A percentile compares a stretch with the other conserved stretches of the same genome.
phyloP scores from a whole-genome alignment of 305 asterid genomes.

The Fraxinus platypoda region DNA sequence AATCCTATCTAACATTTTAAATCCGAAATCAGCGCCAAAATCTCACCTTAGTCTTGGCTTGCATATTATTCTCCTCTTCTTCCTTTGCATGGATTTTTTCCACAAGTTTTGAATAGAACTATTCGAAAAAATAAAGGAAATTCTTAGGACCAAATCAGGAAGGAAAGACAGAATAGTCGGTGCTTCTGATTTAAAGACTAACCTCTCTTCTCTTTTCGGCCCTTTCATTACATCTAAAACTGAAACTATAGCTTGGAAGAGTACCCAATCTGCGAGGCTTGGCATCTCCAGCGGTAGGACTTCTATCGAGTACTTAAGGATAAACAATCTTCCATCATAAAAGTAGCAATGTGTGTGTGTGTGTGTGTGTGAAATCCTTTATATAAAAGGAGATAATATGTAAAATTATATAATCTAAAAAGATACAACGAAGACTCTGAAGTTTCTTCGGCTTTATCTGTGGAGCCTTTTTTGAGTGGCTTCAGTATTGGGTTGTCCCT shows the following conservation, averaged over 20 bases:
- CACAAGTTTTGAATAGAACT: conserved; percentile 91
- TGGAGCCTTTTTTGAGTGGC: conserved; percentile 46
- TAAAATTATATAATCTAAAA: conserved; percentile 15
- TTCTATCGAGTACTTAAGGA: conserved; percentile 56
- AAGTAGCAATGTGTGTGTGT: neutral
- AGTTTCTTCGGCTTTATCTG: conserved; percentile 50
- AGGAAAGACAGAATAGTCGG: neutral
- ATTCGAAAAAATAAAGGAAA: conserved; percentile 24
- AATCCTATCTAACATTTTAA: neutral
- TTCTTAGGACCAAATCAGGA: conserved; percentile 17
- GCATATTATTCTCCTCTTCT: conserved; percentile 70
- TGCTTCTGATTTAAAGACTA: conserved; percentile 25
- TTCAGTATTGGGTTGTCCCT: conserved; percentile 61
- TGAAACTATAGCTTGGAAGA: conserved; percentile 77
- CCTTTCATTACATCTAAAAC: conserved; percentile 89
- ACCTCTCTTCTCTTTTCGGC: conserved; percentile 96
- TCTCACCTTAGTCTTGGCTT: conserved; percentile 68
- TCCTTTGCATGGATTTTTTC: conserved; percentile 91
- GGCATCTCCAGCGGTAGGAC: conserved; percentile 67
- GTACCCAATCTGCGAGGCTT: conserved; percentile 58
- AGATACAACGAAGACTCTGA: conserved; percentile 64
- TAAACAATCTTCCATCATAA: conserved; percentile 1
- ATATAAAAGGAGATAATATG: neutral
- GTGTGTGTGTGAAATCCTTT: neutral
- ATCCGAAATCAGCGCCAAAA: neutral